These are phyloP conservation scores for Colletotrichum sp. DNA, from an alignment of 2,329 filamentous ascomycete genomes.

Conservation along the genomic window DNA sequence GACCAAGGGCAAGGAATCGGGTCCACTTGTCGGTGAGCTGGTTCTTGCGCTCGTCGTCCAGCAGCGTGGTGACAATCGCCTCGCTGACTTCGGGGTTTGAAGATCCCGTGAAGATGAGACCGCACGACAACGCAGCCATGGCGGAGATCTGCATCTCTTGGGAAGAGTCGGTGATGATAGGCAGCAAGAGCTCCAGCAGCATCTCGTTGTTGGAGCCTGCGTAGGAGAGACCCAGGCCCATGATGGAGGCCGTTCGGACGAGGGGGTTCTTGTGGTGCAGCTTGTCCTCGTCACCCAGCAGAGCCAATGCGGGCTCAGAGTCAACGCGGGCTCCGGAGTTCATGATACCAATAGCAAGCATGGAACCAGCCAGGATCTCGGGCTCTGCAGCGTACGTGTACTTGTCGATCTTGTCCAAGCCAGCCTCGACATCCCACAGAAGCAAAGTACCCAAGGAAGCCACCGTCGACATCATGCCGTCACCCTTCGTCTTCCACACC, in stretches of 20 bases:
- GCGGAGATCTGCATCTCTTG: conserved; percentile 95
- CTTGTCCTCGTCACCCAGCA: conserved; percentile 81
- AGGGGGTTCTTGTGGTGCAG: conserved; percentile 79
- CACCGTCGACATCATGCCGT: conserved; percentile 95
- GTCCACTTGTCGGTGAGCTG: conserved; percentile 99
- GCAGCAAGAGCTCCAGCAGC: conserved; percentile 82
- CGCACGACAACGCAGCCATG: conserved; percentile 91
- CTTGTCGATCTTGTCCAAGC: conserved; percentile 91
- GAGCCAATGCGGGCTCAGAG: conserved; percentile 86
- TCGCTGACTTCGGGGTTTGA: conserved; percentile 90
- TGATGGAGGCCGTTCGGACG: conserved; percentile 84
- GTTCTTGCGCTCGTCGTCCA: conserved; percentile 90
- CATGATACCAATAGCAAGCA: conserved; percentile 93
- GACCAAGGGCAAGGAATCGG: conserved; percentile 90
- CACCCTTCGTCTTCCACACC: conserved; percentile 99
- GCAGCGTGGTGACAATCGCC: conserved; percentile 87
- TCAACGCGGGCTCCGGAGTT: conserved; percentile 91
- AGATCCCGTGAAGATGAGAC: conserved; percentile 91
- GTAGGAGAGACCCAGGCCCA: conserved; percentile 94
- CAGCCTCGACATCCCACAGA: conserved; percentile 92
- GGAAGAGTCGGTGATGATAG: conserved; percentile 83
- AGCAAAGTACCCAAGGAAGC: conserved; percentile 91
- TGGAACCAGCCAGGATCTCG: conserved; percentile 87
- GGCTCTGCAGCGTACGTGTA: conserved; percentile 87
- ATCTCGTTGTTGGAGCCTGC: conserved; percentile 93